phyloP scores from a whole-genome alignment of 768 basidiomycete species.

The Butyriboletus loyo region DNA sequence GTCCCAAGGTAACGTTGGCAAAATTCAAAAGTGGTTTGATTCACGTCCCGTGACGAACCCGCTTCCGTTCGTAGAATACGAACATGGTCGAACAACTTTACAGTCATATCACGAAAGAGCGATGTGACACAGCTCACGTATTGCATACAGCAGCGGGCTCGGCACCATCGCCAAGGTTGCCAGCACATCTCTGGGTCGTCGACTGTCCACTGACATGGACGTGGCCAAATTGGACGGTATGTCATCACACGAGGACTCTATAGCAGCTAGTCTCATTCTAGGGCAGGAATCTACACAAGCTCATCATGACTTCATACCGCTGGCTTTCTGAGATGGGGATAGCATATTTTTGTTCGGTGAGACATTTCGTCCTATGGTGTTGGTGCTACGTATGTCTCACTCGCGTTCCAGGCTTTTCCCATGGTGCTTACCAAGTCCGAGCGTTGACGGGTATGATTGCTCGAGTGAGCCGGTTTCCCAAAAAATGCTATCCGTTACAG shows the following conservation, averaged over 20 bases:
- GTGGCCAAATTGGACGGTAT: constrained; percentile 39
- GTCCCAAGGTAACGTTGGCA: constrained; percentile 25
- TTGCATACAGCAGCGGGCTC: constrained; percentile 41
- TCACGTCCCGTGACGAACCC: neutral
- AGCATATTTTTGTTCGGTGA: constrained; percentile 41
- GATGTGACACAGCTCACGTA: constrained; percentile 37
- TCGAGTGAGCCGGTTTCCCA: constrained; percentile 25
- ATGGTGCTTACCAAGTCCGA: constrained; percentile 47
- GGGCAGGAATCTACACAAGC: constrained; percentile 35
- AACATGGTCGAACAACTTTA: constrained; percentile 43
- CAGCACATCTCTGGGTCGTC: constrained; percentile 16
- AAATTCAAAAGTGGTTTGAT: neutral
- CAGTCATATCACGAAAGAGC: constrained; percentile 33
- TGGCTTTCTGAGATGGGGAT: constrained; percentile 44
- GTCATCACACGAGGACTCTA: neutral
- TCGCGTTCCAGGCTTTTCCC: constrained; percentile 38
- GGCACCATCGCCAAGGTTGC: constrained; percentile 33
- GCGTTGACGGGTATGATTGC: constrained; percentile 44
- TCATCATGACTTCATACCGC: constrained; percentile 35
- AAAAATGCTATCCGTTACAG: rapidly evolving
- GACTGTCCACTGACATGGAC: constrained; percentile 30
- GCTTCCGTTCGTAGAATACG: constrained; percentile 32
- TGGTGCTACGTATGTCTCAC: neutral
- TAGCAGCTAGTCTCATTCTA: neutral
- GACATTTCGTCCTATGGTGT: neutral